phyloP scores from a whole-genome alignment of 164 flowering plant genomes.

The Nelumbo lutea region DNA sequence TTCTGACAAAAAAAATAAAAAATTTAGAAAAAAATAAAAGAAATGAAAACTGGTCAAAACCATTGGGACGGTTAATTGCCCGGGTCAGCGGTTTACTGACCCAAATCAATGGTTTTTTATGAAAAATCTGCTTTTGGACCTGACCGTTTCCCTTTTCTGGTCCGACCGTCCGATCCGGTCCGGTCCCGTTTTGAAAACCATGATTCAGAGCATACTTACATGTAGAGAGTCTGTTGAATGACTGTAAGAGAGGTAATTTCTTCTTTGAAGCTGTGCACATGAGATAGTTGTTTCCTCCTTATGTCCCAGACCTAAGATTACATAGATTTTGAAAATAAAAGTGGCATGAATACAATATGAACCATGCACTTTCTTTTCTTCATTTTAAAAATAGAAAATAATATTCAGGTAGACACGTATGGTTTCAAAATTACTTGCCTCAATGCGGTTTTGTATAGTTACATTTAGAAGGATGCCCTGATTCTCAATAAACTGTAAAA shows the following conservation, averaged over 20 bases:
- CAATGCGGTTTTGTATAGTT: constrained; percentile 57
- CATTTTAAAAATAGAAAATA: background rate
- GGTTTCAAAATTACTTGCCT: constrained; percentile 44
- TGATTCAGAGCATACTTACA: constrained; percentile 40
- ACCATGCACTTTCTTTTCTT: background rate
- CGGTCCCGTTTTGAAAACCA: too few species aligned
- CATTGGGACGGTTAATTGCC: too few species aligned
- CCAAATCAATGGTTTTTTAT: too few species aligned
- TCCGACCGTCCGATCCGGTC: too few species aligned
- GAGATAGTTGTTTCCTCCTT: constrained; percentile 47
- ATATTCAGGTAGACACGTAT: background rate
- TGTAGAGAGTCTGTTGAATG: constrained; percentile 42
- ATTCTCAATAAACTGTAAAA: constrained; percentile 70
- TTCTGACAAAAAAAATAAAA: too few species aligned
- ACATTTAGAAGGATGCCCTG: constrained; percentile 70
- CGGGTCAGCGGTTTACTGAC: too few species aligned
- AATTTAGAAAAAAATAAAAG: too few species aligned
- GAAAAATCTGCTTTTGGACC: background rate
- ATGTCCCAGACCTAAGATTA: constrained; percentile 73
- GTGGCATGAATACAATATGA: background rate
- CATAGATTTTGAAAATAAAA: background rate
- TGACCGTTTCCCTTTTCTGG: too few species aligned
- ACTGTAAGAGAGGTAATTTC: constrained; percentile 65
- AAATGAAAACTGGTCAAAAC: too few species aligned
- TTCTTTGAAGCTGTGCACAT: constrained; percentile 41